Conservation (phyloP, 805 yeast species). For the Nakazawaea laoshanensis region DNA sequence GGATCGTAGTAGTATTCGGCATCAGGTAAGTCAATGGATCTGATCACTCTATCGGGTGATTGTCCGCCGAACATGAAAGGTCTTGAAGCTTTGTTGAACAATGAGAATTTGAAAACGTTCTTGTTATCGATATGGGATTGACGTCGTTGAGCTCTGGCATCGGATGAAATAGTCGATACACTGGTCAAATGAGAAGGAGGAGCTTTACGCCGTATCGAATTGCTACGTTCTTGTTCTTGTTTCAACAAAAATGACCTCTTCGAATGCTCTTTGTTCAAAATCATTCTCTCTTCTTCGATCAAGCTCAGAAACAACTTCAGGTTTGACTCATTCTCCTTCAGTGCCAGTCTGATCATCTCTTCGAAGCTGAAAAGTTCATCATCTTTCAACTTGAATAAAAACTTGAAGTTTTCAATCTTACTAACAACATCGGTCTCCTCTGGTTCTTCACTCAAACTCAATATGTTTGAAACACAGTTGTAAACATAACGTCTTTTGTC, state of each 20-base stretch:
- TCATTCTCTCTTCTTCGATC: slow-evolving; percentile 40
- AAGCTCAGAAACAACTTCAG: slow-evolving; percentile 36
- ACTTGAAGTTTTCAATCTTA: slow-evolving; percentile 35
- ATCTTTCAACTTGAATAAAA: slow-evolving; percentile 39
- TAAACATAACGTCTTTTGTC: slow-evolving; percentile 72
- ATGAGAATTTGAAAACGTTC: slow-evolving; percentile 10
- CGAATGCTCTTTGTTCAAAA: slow-evolving; percentile 40
- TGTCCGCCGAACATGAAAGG: slow-evolving; percentile 49
- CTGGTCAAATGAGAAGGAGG: neutral
- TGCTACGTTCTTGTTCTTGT: slow-evolving; percentile 17
- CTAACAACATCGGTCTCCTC: slow-evolving; percentile 15
- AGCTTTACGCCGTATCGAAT: slow-evolving; percentile 10
- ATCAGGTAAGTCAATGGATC: slow-evolving; percentile 53
- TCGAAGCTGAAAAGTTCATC: slow-evolving; percentile 22
- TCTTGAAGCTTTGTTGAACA: slow-evolving; percentile 36
- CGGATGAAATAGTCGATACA: neutral
- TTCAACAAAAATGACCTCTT: slow-evolving; percentile 18
- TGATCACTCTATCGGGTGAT: slow-evolving; percentile 35
- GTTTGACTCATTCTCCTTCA: slow-evolving; percentile 26
- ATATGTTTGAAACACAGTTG: slow-evolving; percentile 48
- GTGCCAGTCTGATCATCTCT: slow-evolving; percentile 31
- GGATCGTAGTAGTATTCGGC: slow-evolving; percentile 28
- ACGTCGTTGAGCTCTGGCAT: neutral
- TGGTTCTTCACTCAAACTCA: slow-evolving; percentile 29
- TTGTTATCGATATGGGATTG: neutral